Evolutionary conservation across 2,329 filamentous ascomycete species (phyloP).

Genomic region (Simplicillium sp.): DNA sequence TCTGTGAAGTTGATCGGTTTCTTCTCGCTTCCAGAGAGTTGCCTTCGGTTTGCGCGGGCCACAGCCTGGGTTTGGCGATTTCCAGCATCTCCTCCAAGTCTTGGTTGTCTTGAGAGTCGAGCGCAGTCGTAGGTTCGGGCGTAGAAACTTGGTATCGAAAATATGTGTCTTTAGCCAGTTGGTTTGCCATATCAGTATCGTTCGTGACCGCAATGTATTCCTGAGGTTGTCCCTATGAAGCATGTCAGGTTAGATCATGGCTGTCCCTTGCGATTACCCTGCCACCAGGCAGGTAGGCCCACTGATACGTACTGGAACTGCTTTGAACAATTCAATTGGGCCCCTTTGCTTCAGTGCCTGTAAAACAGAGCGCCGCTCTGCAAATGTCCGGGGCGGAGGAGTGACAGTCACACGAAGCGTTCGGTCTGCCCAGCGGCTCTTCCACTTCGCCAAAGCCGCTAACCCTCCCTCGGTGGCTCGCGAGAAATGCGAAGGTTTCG

Average conservation of each 20-base stretch:
- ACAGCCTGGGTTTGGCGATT: too few relatives aligned
- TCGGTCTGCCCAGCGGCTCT: constrained; percentile 16
- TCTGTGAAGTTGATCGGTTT: constrained; percentile 23
- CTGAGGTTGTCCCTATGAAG: constrained; percentile 31
- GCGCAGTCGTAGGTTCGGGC: too few relatives aligned
- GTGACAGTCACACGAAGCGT: constrained; percentile 40
- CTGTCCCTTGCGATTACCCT: not conserved
- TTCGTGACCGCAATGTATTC: constrained; percentile 40
- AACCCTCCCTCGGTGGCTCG: not conserved
- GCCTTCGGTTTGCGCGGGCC: not conserved
- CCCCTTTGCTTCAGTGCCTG: constrained; percentile 39
- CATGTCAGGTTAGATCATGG: not conserved
- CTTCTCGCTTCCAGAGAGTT: constrained; percentile 4
- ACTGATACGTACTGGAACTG: too few relatives aligned
- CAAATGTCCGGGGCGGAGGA: constrained; percentile 41
- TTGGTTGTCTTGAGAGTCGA: too few relatives aligned
- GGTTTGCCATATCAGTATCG: constrained; percentile 24
- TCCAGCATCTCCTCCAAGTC: too few relatives aligned
- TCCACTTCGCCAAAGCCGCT: constrained; percentile 5
- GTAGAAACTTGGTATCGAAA: too few relatives aligned
- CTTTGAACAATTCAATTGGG: constrained; percentile 41
- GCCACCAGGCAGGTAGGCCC: too few relatives aligned
- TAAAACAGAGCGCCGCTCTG: constrained; percentile 45
- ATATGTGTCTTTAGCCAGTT: constrained; percentile 21
- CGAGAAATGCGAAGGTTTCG: not conserved